A percentile compares a stretch with the other conserved stretches of the same genome.
Conservation (phyloP, 2,329 filamentous ascomycete species). For the Colletotrichum cereale region DNA sequence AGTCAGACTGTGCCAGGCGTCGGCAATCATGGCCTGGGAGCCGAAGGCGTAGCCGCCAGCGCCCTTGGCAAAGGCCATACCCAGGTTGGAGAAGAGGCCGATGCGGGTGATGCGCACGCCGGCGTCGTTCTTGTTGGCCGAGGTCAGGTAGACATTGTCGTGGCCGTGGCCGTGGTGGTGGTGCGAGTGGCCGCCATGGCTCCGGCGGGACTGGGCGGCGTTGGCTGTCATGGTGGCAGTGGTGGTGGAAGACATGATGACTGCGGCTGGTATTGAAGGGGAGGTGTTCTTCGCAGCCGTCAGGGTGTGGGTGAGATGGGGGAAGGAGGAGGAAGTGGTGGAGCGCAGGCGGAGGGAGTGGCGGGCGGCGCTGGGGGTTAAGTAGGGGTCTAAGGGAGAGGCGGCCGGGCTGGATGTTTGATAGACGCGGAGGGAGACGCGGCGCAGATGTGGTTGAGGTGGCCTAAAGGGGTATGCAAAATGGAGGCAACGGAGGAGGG, state of each 20-base stretch:
- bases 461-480: slow-evolving; percentile 44
- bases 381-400: slow-evolving; percentile 38
- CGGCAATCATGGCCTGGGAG: slow-evolving; percentile 91
- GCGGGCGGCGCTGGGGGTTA: slow-evolving; percentile 38
- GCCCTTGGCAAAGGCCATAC: slow-evolving; percentile 95
- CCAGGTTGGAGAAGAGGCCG: slow-evolving; percentile 88
- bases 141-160: slow-evolving; percentile 86
- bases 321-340: slow-evolving; percentile 13
- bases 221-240: slow-evolving; percentile 44
- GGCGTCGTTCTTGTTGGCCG: slow-evolving; percentile 88
- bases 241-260: slow-evolving; percentile 53
- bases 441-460: slow-evolving; percentile 46
- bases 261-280: slow-evolving; percentile 25
- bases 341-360: slow-evolving; percentile 14
- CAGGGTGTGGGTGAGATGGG: slow-evolving; percentile 24
- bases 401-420: slow-evolving; percentile 31
- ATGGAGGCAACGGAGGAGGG: slow-evolving; percentile 40
- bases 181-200: slow-evolving; percentile 66
- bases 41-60: slow-evolving; percentile 94
- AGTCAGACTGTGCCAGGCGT: slow-evolving; percentile 95
- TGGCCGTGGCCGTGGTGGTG: slow-evolving; percentile 78
- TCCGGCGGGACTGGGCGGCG: slow-evolving; percentile 57
- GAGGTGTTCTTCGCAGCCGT: slow-evolving; percentile 40
- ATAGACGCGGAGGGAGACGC: slow-evolving; percentile 34
- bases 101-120: slow-evolving; percentile 94